phyloP scores from a whole-genome alignment of 208 protist genomes.

The Wallacemonas rigidus region DNA sequence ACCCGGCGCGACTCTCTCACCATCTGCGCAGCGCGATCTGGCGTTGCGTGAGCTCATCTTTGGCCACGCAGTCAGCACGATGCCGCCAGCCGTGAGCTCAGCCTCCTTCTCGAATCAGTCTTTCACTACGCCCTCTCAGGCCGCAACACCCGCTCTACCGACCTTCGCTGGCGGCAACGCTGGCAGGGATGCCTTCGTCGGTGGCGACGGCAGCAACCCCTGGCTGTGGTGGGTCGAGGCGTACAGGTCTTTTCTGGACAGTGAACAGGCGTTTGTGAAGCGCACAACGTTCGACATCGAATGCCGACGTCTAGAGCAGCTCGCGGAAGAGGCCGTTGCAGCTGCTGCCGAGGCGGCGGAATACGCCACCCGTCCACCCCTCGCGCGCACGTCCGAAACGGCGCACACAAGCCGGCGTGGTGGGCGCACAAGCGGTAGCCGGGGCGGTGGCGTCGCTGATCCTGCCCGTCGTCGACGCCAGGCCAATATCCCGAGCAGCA shows the following conservation, averaged over 20 bases:
- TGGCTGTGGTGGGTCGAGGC: slow-evolving; percentile 79
- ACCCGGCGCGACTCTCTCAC: not conserved
- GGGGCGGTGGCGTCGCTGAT: too few species aligned
- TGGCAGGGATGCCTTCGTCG: not conserved
- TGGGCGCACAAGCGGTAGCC: not conserved
- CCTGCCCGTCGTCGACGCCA: not conserved
- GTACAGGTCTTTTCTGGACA: slow-evolving; percentile 77
- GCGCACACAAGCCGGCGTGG: not conserved
- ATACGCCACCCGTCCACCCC: not conserved
- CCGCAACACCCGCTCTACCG: not conserved
- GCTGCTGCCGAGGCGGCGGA: not conserved
- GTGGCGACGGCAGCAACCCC: slow-evolving; percentile 10
- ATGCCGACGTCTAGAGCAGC: slow-evolving; percentile 40
- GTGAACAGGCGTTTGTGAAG: slow-evolving; percentile 73
- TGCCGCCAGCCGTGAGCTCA: not conserved
- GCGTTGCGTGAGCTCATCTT: slow-evolving; percentile 8
- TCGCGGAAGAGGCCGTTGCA: slow-evolving; percentile 25
- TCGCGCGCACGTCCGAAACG: not conserved
- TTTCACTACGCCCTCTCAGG: not conserved
- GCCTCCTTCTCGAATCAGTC: not conserved
- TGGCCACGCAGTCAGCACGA: not conserved
- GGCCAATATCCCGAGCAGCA: not conserved
- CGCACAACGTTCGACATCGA: slow-evolving; percentile 77
- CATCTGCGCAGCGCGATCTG: not conserved
- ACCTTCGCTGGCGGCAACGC: not conserved